Base-by-base conservation (phyloP, 345 rosid species). In the Iberis pinnata region DNA sequence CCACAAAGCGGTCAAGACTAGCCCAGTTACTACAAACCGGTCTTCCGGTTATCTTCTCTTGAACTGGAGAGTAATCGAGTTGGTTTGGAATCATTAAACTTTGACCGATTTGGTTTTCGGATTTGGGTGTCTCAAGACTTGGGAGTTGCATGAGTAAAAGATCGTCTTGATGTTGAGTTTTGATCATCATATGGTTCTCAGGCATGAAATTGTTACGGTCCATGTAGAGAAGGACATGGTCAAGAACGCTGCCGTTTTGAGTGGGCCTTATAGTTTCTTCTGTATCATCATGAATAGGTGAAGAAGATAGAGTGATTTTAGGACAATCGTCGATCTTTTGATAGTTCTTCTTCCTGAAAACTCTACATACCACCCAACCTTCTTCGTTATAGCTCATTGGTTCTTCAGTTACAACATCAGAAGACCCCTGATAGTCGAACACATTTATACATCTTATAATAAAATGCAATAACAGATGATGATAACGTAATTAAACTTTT, bases 361-460 rank as follows among this genome's bases (percentile, higher is more conserved):
- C 88, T 8, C 99, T 82, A 70, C 97, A 88, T 49, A 92, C 85
- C 60, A 92, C 99, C 99, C 97, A 92, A 2, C 99, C 97, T 45
- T 92, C 99, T 72, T 92, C 99, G 15, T 73, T 32, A 13, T 46
- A 45, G 44, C 35, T 35, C 50, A 50, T 39, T 7, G 70, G 50
- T 22, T 92, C 97, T 31, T 80, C 86, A 10, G 63, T 43, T 11
- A 43, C n/a, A 26, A 19, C 42, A 37, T 58, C 65, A 18, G 35
- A 20, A 15, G 14, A 39, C 1, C 61, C 63, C 69, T 64, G 51
- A 32, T 1, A 29, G 32, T 46, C 26, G 12, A 55, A 64, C 27
- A 31, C 38, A 31, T 14, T 22, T 22, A 22, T 6, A 22, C 25
- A n/a, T 26, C 4, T 4, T 26, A 26, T 26, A 4, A 26, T 26